phyloP scores from a whole-genome alignment of 176 grass and related monocot genomes.

The Rhynchospora pubera region DNA sequence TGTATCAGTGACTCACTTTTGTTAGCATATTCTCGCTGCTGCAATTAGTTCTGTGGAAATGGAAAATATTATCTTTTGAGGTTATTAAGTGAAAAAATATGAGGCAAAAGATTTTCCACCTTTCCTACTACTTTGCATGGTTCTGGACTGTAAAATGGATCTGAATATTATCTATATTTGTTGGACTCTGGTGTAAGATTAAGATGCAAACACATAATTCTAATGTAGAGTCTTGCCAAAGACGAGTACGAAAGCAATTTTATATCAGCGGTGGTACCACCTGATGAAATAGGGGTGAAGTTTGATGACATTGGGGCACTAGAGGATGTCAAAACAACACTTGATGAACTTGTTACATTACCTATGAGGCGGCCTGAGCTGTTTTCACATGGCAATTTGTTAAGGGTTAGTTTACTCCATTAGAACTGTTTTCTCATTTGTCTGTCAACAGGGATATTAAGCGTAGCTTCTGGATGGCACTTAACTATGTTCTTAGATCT shows the following conservation, averaged over 20 bases:
- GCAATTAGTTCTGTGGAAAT: neutral
- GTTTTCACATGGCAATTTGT: conserved; percentile 80
- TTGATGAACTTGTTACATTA: conserved; percentile 90
- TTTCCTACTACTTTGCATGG: neutral
- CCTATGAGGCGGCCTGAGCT: conserved; percentile 96
- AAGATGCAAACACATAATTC: conserved; percentile 4
- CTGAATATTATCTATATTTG: neutral
- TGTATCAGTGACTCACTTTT: neutral
- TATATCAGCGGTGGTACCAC: conserved; percentile 73
- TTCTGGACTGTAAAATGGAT: neutral
- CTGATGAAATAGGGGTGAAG: conserved; percentile 92
- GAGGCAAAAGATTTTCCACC: neutral
- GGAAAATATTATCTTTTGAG: neutral
- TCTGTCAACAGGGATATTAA: neutral
- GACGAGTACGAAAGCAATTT: conserved; percentile 93
- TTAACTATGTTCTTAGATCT: neutral
- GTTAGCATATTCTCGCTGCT: neutral
- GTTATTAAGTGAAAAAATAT: neutral
- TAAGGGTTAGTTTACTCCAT: conserved; percentile 50
- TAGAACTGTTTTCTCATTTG: conserved; percentile 13
- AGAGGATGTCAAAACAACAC: conserved; percentile 79
- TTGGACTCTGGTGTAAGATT: neutral
- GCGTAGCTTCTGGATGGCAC: neutral
- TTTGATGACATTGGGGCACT: conserved; percentile 95
- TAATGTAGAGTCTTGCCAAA: conserved; percentile 69